Base-by-base conservation (phyloP, 202 grass and related monocot species). In the Zoysia matrella region DNA sequence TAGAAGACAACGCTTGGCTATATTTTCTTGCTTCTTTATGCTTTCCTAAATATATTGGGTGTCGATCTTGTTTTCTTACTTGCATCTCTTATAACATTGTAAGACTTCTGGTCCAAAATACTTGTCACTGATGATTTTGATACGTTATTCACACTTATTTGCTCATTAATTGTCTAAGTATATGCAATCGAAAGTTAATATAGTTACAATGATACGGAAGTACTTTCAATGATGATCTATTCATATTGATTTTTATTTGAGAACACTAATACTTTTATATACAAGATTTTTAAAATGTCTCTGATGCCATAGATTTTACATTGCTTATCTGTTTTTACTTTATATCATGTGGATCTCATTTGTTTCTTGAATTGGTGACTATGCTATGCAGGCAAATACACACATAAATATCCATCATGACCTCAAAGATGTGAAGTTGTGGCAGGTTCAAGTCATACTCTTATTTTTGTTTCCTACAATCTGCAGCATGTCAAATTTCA, bases 321-420 rank as follows among this genome's bases (percentile, higher is more conserved):
- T 22, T 22, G 22, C 22, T 22, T 22, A 22, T 22, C 22, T 47
- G 71, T 77, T 41, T 73, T 47, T 60, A 13, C 73, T 81, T 89
- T 36, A 36, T 36, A 1, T 36, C 71, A 22, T 46, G 22, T 61
- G 15, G 30, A 36, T 62, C 22, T 65, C 46, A 51, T 83, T 79
- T 72, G 70, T 58, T 84, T 86, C 60, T 86, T 71, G 62, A 75
- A 47, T 80, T 86, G 69, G 56, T 89, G 47, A 4, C 79, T 82
- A 73, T 46, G 53, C 56, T 84, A 77, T 80, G 58, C 89, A 99
- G 97, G 97, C 97, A 73, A 99, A 99, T 90, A 99, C 97, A 79
- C 97, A 99, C 84, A 90, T 99, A 82, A 96, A 96, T 88, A 93
- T 96, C 44, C 97, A 94, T 47, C 93, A 96, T 62, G 97, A 99